Evolutionary conservation across 2,329 filamentous ascomycete genomes (phyloP).

Genomic region (Clonostachys solani): DNA sequence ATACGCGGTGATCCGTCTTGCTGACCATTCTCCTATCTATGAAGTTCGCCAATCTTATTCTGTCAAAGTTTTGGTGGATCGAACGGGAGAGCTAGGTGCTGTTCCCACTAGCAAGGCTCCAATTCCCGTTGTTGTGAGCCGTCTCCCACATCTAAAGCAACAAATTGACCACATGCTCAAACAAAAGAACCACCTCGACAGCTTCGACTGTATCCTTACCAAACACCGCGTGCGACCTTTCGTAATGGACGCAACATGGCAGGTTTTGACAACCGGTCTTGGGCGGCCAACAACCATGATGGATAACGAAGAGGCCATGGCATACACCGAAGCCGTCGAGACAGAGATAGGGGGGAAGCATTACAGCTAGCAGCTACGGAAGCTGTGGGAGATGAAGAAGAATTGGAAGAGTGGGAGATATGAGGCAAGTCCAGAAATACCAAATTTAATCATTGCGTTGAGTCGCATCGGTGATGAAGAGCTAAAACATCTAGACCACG

Average conservation of each 20-base stretch:
- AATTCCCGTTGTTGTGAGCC: constrained; percentile 72
- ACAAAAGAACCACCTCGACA: constrained; percentile 85
- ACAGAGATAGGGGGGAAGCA: constrained; percentile 96
- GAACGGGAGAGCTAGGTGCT: constrained; percentile 95
- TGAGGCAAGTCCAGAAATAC: constrained; percentile 74
- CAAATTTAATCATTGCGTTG: constrained; percentile 66
- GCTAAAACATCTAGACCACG: constrained; percentile 92
- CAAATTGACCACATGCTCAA: constrained; percentile 98
- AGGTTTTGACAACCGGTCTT: constrained; percentile 70
- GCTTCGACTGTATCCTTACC: constrained; percentile 79
- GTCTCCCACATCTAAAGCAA: constrained; percentile 81
- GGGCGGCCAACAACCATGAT: constrained; percentile 91
- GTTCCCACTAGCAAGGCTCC: constrained; percentile 91
- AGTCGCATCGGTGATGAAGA: constrained; percentile 91
- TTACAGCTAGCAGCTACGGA: constrained; percentile 88
- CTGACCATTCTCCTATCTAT: too few relatives aligned
- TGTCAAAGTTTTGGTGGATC: too few relatives aligned
- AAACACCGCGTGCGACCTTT: constrained; percentile 90
- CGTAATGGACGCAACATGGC: constrained; percentile 89
- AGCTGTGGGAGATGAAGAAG: constrained; percentile 74
- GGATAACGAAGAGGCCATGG: constrained; percentile 94
- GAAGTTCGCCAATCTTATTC: too few relatives aligned
- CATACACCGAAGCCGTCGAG: constrained; percentile 96
- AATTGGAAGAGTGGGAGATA: constrained; percentile 75
- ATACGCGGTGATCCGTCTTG: too few relatives aligned